These are phyloP conservation scores for Sugiyamaella floridensis DNA, from an alignment of 805 yeast genomes.

Conservation along the genomic window DNA sequence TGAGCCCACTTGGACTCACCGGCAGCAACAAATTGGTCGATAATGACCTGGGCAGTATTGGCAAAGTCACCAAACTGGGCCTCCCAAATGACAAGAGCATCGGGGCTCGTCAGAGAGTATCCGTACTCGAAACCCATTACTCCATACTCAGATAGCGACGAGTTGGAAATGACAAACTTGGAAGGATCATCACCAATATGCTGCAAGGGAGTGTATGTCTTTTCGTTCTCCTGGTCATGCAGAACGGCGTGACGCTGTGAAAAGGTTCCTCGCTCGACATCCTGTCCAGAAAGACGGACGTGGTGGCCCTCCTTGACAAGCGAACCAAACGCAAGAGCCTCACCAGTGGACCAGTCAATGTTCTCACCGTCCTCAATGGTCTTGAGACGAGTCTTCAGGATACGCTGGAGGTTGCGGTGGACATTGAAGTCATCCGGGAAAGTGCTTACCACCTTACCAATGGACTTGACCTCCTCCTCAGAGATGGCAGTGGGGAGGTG, in stretches of 20 bases:
- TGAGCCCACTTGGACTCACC: constrained; percentile 99
- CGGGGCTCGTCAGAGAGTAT: constrained; percentile 95
- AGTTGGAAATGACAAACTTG: constrained; percentile 75
- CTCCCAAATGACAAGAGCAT: constrained; percentile 96
- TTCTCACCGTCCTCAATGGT: constrained; percentile 83
- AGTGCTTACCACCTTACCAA: constrained; percentile 72
- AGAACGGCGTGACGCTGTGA: constrained; percentile 98
- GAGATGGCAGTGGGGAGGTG: constrained; percentile 92
- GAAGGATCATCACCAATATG: constrained; percentile 75
- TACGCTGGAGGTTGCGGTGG: constrained; percentile 94
- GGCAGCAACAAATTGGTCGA: constrained; percentile 93
- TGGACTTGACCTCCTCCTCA: constrained; percentile 59
- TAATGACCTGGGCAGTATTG: constrained; percentile 96
- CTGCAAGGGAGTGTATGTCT: constrained; percentile 77
- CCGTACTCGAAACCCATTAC: constrained; percentile 99
- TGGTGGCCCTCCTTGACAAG: constrained; percentile 89
- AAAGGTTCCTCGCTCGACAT: constrained; percentile 99
- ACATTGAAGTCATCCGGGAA: constrained; percentile 84
- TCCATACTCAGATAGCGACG: constrained; percentile 97
- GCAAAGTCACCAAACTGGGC: constrained; percentile 99
- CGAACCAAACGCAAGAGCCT: constrained; percentile 95
- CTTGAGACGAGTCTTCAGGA: constrained; percentile 80
- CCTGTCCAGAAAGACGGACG: constrained; percentile 97
- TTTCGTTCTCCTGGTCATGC: constrained; percentile 89
- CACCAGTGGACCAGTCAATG: constrained; percentile 99